phyloP scores from a whole-genome alignment of 2,329 filamentous ascomycete species.

The Ophiosphaerella korrae region DNA sequence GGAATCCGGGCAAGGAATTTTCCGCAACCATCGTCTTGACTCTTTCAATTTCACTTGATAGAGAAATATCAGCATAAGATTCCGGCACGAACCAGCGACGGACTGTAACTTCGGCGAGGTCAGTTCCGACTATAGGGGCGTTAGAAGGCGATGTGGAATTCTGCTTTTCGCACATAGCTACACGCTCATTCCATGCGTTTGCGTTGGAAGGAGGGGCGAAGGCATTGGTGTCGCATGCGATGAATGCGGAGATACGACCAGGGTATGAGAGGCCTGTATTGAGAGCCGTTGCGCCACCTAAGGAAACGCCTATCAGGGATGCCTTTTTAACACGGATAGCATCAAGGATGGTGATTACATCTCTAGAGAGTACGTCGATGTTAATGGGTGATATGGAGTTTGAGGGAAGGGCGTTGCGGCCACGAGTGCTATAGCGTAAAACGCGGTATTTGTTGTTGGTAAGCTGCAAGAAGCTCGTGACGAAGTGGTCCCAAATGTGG shows the following conservation, averaged over 20 bases:
- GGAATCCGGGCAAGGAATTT: constrained; percentile 74
- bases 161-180: constrained; percentile 68
- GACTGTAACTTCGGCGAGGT: constrained; percentile 73
- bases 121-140: constrained; percentile 63
- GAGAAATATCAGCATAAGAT: constrained; percentile 60
- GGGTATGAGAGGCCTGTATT: constrained; percentile 73
- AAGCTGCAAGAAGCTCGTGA: constrained; percentile 63
- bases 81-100: constrained; percentile 73
- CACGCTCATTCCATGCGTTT: constrained; percentile 78
- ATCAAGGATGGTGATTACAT: constrained; percentile 69
- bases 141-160: constrained; percentile 43
- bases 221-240: constrained; percentile 80
- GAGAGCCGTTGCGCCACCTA: constrained; percentile 79
- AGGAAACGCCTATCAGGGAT: constrained; percentile 74
- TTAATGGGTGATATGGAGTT: constrained; percentile 52
- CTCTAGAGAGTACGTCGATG: constrained; percentile 69
- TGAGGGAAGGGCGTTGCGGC: constrained; percentile 59
- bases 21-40: constrained; percentile 71
- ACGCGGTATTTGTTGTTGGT: constrained; percentile 69
- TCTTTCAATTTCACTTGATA: constrained; percentile 58
- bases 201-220: constrained; percentile 75
- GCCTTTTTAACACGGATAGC: constrained; percentile 71
- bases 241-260: constrained; percentile 62
- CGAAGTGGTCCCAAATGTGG: constrained; percentile 79
- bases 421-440: constrained; percentile 78